Conservation (phyloP, 2,329 filamentous ascomycete species). For the Pseudopithomyces chartarum region DNA sequence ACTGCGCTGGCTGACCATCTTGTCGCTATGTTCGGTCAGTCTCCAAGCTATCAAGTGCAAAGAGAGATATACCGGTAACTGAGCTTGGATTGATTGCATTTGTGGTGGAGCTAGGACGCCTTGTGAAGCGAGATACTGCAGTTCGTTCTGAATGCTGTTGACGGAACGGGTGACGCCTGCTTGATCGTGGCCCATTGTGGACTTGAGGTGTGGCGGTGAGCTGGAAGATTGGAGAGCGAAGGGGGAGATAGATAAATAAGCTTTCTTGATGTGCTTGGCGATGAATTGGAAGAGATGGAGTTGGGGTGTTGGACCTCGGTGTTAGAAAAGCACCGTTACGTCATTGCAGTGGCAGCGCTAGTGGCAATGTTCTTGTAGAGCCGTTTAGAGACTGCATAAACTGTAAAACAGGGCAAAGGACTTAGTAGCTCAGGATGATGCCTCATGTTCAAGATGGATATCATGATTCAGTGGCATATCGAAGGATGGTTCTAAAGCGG, state of each 20-base stretch:
- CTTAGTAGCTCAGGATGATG: too few relatives aligned
- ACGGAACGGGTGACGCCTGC: conserved; percentile 1
- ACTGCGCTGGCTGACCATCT: neutral
- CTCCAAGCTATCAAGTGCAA: neutral
- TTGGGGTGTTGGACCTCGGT: neutral
- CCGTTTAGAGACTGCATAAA: too few relatives aligned
- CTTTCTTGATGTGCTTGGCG: neutral
- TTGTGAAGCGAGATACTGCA: neutral
- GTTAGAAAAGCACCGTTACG: neutral
- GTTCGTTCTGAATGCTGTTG: conserved; percentile 1
- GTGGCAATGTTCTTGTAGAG: too few relatives aligned
- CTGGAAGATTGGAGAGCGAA: neutral
- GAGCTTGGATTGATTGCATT: neutral
- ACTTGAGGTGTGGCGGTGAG: neutral
- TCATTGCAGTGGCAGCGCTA: neutral
- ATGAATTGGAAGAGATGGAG: neutral
- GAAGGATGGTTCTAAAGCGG: too few relatives aligned
- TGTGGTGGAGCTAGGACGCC: neutral
- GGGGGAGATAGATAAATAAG: neutral
- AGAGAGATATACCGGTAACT: neutral
- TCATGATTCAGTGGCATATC: too few relatives aligned
- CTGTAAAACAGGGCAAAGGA: too few relatives aligned
- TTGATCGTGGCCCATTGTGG: conserved; percentile 1
- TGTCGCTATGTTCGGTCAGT: neutral
- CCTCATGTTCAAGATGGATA: too few relatives aligned